Evolutionary conservation across 805 yeast genomes (phyloP).

Genomic region (Saccharomycodes ludwigii): DNA sequence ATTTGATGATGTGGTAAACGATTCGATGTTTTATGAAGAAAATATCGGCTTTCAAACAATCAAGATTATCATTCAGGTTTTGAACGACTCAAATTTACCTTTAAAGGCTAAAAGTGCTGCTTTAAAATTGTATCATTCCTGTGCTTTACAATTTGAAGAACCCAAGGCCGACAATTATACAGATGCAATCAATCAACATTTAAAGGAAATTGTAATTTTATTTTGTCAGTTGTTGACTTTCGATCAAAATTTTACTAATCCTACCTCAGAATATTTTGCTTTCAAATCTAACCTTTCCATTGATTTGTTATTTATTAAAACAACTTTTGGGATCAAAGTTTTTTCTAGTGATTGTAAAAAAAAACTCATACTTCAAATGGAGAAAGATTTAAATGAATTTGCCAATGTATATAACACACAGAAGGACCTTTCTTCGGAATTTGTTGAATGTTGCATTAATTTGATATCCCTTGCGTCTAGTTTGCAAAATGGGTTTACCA

Average conservation of each 20-base stretch:
- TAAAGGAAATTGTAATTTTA: conserved; percentile 16
- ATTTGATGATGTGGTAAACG: conserved; percentile 76
- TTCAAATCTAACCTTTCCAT: too few relatives aligned
- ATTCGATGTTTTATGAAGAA: conserved; percentile 72
- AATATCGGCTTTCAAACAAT: conserved; percentile 50
- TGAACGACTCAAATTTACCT: conserved; percentile 19
- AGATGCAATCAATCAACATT: conserved; percentile 12
- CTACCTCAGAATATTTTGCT: too few relatives aligned
- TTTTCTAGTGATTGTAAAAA: too few relatives aligned
- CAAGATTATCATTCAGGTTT: conserved; percentile 33
- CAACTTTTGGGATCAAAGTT: too few relatives aligned
- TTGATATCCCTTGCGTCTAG: conserved; percentile 13
- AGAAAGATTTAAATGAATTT: too few relatives aligned
- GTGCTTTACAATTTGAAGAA: conserved; percentile 39
- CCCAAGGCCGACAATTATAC: conserved; percentile 32
- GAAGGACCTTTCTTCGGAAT: too few relatives aligned
- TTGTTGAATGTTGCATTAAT: conserved; percentile 13
- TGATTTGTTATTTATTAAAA: too few relatives aligned
- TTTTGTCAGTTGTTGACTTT: conserved; percentile 8
- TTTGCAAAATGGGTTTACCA: conserved; percentile 7
- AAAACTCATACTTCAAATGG: too few relatives aligned
- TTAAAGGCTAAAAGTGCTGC: conserved; percentile 35
- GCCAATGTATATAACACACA: too few relatives aligned
- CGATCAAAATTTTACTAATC: not conserved
- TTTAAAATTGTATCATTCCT: conserved; percentile 38